phyloP scores from a whole-genome alignment of 108 stramenopile genomes.

The Conticribra guillardii region DNA sequence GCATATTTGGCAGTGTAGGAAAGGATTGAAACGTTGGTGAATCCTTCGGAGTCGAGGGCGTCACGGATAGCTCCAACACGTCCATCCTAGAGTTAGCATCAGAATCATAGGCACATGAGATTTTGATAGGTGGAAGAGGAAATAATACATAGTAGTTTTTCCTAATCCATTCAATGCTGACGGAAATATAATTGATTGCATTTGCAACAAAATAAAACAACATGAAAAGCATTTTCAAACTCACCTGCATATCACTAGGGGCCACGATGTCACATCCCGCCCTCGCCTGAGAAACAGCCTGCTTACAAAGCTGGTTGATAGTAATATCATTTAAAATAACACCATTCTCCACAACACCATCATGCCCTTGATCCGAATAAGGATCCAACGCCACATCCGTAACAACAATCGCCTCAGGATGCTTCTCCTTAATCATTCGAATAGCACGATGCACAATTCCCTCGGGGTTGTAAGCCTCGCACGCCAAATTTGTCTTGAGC shows the following conservation, averaged over 20 bases:
- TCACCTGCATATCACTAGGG: slow-evolving; percentile 94
- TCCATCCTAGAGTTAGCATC: slow-evolving; percentile 85
- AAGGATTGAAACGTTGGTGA: slow-evolving; percentile 97
- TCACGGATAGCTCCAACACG: slow-evolving; percentile 97
- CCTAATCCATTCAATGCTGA: no score
- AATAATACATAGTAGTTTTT: no score
- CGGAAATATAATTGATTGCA: no score
- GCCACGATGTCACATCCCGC: slow-evolving; percentile 97
- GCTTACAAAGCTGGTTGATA: slow-evolving; percentile 96
- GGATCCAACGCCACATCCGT: slow-evolving; percentile 98
- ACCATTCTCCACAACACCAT: slow-evolving; percentile 95
- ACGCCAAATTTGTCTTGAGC: slow-evolving; percentile 94
- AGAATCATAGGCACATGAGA: slow-evolving; percentile 5
- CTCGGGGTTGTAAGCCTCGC: slow-evolving; percentile 96
- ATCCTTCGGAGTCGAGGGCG: slow-evolving; percentile 98
- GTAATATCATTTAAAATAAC: slow-evolving; percentile 98
- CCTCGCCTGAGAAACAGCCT: slow-evolving; percentile 95
- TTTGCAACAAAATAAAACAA: slow-evolving; percentile 3
- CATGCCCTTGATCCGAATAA: slow-evolving; percentile 98
- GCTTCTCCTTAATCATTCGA: slow-evolving; percentile 92
- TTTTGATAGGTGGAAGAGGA: not conserved
- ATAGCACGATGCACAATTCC: slow-evolving; percentile 96
- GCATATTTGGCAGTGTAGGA: slow-evolving; percentile 99
- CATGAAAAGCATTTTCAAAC: slow-evolving; percentile 19
- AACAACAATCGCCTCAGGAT: slow-evolving; percentile 89